Evolutionary conservation across 768 basidiomycete species (phyloP).

Genomic region (Pisolithus albus): DNA sequence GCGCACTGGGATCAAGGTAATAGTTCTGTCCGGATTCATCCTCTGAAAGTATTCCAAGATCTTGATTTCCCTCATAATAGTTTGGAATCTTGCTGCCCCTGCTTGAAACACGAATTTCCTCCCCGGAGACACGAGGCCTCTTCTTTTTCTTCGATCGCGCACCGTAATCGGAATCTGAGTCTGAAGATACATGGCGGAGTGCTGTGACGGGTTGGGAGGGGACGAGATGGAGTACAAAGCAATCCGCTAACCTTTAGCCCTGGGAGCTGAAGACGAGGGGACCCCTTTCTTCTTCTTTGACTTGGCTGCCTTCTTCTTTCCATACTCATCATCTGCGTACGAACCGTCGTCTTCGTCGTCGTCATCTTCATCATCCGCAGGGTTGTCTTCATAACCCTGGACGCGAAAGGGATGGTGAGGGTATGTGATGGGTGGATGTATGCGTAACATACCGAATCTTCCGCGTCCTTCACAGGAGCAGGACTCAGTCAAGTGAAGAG

Average conservation of each 20-base stretch:
- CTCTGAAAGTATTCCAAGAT: constrained; percentile 62
- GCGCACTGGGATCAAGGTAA: constrained; percentile 46
- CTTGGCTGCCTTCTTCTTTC: constrained; percentile 58
- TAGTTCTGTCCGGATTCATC: constrained; percentile 52
- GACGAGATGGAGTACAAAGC: constrained; percentile 5
- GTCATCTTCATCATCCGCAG: constrained; percentile 44
- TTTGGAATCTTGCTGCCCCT: constrained; percentile 76
- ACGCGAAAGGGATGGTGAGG: constrained; percentile 34
- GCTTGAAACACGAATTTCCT: constrained; percentile 73
- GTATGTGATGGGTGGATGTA: constrained; percentile 7
- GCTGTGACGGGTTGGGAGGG: constrained; percentile 17
- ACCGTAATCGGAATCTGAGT: constrained; percentile 85
- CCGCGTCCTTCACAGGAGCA: constrained; percentile 17
- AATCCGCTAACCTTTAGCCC: constrained; percentile 49
- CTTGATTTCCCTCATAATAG: constrained; percentile 70
- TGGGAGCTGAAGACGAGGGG: constrained; percentile 37
- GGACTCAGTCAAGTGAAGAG: constrained; percentile 1
- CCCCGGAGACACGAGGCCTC: constrained; percentile 46
- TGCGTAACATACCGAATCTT: constrained; percentile 26
- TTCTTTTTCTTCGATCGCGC: constrained; percentile 85
- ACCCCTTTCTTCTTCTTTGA: constrained; percentile 55
- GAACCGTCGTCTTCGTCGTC: constrained; percentile 66
- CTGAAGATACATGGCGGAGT: constrained; percentile 55
- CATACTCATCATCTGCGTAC: constrained; percentile 73
- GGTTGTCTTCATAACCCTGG: constrained; percentile 49